Base-by-base conservation (phyloP, 164 flowering plant genomes). In the Piper longum region DNA sequence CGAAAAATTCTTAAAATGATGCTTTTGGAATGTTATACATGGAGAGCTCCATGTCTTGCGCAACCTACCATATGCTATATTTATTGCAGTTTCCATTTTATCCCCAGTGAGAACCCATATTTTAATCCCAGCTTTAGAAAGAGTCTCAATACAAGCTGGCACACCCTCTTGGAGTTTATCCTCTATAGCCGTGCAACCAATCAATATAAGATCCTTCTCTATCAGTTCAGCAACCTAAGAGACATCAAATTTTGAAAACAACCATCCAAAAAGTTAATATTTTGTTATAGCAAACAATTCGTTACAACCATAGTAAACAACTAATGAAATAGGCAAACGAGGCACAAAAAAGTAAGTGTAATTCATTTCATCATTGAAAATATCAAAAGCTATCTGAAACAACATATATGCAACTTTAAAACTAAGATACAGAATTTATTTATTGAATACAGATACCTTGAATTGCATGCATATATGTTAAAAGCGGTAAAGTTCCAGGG, bases 91-190 rank as follows among this genome's bases (percentile, higher is more conserved):
- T 75, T 92, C 98, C 85, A 89, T 75, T 77, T 93, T 93, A 77
- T 93, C 99, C 54, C 99, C 99, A 14, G 99, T 93, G 41, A 93
- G 77, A 59, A 93, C 82, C 99, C 99, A 93, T 67, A 93, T 84
- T 80, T 90, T 93, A 59, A 93, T 93, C 62, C 99, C 99, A 68
- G 99, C 99, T 75, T 82, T 83, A 58, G 96, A 79, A 56, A 93
- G 91, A 52, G 96, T 90, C 78, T 93, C 92, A 72, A 93, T 93
- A 67, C 91, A 88, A 65, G 77, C 68, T 56, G 99, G 99, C 56
- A 93, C 99, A 56, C 97, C 99, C 71, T 93, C 99, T 79, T 93
- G 99, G 83, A 93, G 99, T 73, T 93, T 93, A 72, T 93, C 97
- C 81, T 93, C 99, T 71, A 93, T 93, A 16, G 99, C 99, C 69